phyloP scores from a whole-genome alignment of 768 basidiomycete genomes.

The Termitomyces sp. region DNA sequence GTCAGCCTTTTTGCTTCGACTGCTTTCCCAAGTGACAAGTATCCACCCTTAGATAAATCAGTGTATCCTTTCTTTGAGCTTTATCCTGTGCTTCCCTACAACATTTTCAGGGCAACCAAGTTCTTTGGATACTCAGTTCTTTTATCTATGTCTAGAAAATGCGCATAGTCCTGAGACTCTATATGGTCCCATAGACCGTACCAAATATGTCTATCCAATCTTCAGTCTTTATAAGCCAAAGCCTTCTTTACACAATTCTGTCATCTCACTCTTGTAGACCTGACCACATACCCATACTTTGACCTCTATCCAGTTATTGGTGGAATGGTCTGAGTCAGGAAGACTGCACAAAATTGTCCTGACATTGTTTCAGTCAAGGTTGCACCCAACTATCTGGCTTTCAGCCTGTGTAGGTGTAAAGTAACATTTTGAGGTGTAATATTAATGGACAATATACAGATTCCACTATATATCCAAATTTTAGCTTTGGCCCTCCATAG shows the following conservation, averaged over 20 bases:
- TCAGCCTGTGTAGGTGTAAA: conserved; percentile 16
- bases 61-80: conserved; percentile 13
- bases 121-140: not conserved
- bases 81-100: conserved; percentile 10
- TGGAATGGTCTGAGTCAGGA: not conserved
- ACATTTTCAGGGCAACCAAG: not conserved
- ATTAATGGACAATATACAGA: conserved; percentile 12
- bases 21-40: not conserved
- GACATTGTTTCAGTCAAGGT: conserved; percentile 1
- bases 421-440: not conserved
- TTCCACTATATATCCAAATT: conserved; percentile 30
- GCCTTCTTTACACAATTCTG: not conserved
- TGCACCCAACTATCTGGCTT: conserved; percentile 15
- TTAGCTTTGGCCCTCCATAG: conserved; percentile 22
- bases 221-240: conserved; percentile 8
- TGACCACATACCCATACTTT: conserved; percentile 34
- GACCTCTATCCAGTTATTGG: conserved; percentile 30
- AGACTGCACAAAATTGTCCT: not conserved
- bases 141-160: not conserved
- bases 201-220: conserved; percentile 1
- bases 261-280: conserved; percentile 6
- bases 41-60: conserved; percentile 8
- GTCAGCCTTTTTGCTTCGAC: conserved; percentile 1
- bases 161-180: not conserved
- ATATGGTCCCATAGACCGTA: not conserved